Base-by-base conservation (phyloP, 306 rosid species). In the Quercus robur region DNA sequence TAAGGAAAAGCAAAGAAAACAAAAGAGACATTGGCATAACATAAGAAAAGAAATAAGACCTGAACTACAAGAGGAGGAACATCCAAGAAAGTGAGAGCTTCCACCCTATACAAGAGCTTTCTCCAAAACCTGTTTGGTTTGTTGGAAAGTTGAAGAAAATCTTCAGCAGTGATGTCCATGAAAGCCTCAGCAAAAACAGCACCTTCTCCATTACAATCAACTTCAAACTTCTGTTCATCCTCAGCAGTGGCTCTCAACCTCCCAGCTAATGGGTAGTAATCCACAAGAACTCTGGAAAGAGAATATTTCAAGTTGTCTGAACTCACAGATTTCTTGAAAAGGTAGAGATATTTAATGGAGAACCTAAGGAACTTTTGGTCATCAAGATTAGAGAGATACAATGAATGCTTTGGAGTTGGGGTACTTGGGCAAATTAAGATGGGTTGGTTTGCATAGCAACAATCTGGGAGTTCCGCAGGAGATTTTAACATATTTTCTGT, bases 191-290 rank as follows among this genome's bases (percentile, higher is more conserved):
- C 95, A 63, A 94, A 90, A 1, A 93, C 38, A 74, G 88, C 97
- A 57, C 99, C 99, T 84, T 93, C 81, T 59, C 86, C 97, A 78
- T 93, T 94, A 71, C 99, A 94, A 80, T 90, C 92, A 30, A 94
- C 91, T 61, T 87, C 87, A 14, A 95, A 90, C 85, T 93, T 95
- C 51, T 81, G 85, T 81, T 91, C 95, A 23, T 83, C 74, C 9
- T 75, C 72, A 35, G 73, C 51, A 25, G 76, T 57, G 68, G 23
- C 26, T 44, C 84, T 88, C 83, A 95, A 75, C 62, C 97, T 85
- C 12, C 99, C 99, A 33, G 97, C 96, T 31, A 93, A 74, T 12
- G 99, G 99, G 89, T 95, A 93, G 82, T 95, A 95, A 76, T 85
- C 82, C 17, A 91, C 96, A 0, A 95, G 86, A 78, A 84, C 89